Percentiles rank a stretch among this genome's conserved stretches.
phyloP scores from a whole-genome alignment of 805 yeast species.

The Kazachstania africana region DNA sequence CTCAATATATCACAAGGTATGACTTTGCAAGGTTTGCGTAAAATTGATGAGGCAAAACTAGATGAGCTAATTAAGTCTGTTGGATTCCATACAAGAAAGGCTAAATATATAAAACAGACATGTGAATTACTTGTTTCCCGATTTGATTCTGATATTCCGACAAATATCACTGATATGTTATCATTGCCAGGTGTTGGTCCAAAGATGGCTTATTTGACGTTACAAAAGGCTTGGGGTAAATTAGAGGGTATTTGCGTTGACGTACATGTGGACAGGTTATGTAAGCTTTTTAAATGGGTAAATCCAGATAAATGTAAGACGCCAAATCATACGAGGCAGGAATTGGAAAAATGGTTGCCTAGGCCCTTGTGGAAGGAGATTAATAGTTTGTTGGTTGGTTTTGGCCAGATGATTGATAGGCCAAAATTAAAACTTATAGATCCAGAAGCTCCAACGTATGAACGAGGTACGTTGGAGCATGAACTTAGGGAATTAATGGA shows the following conservation, averaged over 20 bases:
- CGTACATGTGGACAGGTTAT: constrained; percentile 74
- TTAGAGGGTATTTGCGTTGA: constrained; percentile 89
- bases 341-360: constrained; percentile 67
- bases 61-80: constrained; percentile 65
- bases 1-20: constrained; percentile 35
- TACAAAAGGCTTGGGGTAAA: constrained; percentile 72
- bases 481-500: constrained; percentile 3
- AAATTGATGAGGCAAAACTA: constrained; percentile 41
- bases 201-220: constrained; percentile 76
- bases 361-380: constrained; percentile 67
- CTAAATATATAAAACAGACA: constrained; percentile 54
- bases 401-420: constrained; percentile 81
- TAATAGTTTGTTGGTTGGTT: constrained; percentile 81
- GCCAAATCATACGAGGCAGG: constrained; percentile 67
- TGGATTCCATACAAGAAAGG: constrained; percentile 79
- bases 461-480: too few species aligned
- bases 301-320: constrained; percentile 32
- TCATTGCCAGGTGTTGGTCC: constrained; percentile 90
- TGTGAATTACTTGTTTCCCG: constrained; percentile 39
- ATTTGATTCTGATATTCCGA: constrained; percentile 63
- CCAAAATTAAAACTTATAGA: too few species aligned
- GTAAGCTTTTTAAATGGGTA: constrained; percentile 76
- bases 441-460: too few species aligned
- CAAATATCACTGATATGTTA: constrained; percentile 48
- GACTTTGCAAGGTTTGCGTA: constrained; percentile 41